phyloP scores from a whole-genome alignment of 352 stramenopile genomes.

The Globisporangium mamillatum region DNA sequence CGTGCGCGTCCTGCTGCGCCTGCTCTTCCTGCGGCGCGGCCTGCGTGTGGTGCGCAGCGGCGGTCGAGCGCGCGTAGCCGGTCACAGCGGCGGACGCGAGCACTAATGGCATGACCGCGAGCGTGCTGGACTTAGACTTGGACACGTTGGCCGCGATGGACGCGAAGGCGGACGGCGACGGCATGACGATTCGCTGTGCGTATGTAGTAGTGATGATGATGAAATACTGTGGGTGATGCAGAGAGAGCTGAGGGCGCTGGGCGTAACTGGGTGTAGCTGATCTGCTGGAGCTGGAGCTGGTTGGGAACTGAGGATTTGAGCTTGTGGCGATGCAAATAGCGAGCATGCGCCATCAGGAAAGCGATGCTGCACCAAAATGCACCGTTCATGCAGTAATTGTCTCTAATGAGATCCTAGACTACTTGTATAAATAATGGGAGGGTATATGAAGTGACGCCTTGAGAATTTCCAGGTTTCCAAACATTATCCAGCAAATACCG shows the following conservation, averaged over 20 bases:
- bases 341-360: too few species aligned
- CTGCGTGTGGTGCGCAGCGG: constrained; percentile 35
- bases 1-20: constrained; percentile 21
- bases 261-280: not conserved
- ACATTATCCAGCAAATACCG: not conserved
- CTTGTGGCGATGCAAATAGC: not conserved
- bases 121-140: constrained; percentile 39
- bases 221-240: not conserved
- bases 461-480: not conserved
- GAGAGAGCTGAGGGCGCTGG: not conserved
- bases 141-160: constrained; percentile 35
- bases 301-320: not conserved
- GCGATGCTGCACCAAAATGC: too few species aligned
- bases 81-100: constrained; percentile 62
- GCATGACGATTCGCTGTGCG: constrained; percentile 14
- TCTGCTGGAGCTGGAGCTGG: not conserved
- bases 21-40: constrained; percentile 29
- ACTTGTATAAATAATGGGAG: not conserved
- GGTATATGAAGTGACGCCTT: not conserved
- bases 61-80: constrained; percentile 49
- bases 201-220: not conserved
- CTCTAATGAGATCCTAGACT: not conserved
- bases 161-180: constrained; percentile 20
- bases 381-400: not conserved
- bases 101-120: constrained; percentile 57